phyloP scores from a whole-genome alignment of 2,329 filamentous ascomycete species.

The Coleophoma crateriformis region DNA sequence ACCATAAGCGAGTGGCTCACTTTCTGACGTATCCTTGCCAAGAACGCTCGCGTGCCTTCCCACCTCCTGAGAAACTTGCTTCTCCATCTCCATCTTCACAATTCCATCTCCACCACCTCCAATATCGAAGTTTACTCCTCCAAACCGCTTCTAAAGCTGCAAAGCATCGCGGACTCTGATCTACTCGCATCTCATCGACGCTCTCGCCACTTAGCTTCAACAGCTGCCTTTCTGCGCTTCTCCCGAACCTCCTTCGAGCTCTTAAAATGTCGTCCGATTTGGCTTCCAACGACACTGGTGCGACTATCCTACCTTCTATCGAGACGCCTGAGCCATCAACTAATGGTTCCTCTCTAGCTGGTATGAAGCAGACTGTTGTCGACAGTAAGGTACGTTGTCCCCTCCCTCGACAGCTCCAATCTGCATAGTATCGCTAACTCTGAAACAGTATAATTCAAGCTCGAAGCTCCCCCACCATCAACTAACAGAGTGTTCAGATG shows the following conservation, averaged over 20 bases:
- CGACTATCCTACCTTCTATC: not conserved
- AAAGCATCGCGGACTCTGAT: too few species aligned
- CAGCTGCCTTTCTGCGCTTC: not conserved
- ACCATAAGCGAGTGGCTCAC: too few species aligned
- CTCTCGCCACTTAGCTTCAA: too few species aligned
- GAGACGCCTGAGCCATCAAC: not conserved
- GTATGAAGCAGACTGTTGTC: conserved; percentile 16
- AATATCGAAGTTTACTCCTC: not conserved
- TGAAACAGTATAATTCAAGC: conserved; percentile 17
- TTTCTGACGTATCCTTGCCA: too few species aligned
- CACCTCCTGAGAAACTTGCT: not conserved
- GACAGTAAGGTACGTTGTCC: conserved; percentile 20
- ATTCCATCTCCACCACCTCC: not conserved
- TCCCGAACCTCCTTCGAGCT: not conserved
- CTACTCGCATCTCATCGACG: too few species aligned
- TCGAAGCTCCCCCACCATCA: conserved; percentile 8
- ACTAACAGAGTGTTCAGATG: conserved; percentile 20
- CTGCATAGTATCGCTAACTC: conserved; percentile 12
- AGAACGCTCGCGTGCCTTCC: not conserved
- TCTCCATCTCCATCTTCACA: not conserved
- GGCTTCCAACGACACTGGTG: conserved; percentile 2
- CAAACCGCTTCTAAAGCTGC: too few species aligned
- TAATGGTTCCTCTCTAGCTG: conserved; percentile 9
- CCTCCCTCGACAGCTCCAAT: conserved; percentile 1
- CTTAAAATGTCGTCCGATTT: not conserved